These are phyloP conservation scores for Galeopsis tetrahit DNA, from an alignment of 257 asterid genomes.

Conservation along the genomic window DNA sequence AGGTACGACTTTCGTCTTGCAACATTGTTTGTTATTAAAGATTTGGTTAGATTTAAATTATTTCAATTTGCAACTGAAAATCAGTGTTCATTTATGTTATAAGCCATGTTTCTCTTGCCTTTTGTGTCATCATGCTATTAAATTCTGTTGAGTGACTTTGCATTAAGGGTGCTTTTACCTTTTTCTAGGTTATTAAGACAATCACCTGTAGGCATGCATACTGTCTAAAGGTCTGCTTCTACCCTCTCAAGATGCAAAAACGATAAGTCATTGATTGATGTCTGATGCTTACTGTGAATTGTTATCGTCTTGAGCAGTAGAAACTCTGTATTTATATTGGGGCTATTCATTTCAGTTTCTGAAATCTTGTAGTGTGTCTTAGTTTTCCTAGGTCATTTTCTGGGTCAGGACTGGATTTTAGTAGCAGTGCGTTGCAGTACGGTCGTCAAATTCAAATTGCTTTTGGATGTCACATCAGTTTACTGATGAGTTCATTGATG, in stretches of 20 bases:
- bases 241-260: conserved; percentile 11
- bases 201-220: background rate
- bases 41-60: conserved; percentile 29
- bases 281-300: conserved; percentile 21
- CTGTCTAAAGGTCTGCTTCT: background rate
- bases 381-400: conserved; percentile 1
- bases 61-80: conserved; percentile 10
- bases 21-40: conserved; percentile 10
- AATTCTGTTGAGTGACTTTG: conserved; percentile 11
- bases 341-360: background rate
- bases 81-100: background rate
- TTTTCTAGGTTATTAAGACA: conserved; percentile 1
- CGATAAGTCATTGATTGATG: background rate
- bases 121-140: conserved; percentile 18
- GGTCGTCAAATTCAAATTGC: background rate
- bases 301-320: conserved; percentile 11
- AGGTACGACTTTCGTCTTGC: conserved; percentile 48
- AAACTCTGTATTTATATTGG: background rate
- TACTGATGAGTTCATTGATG: conserved; percentile 1
- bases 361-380: background rate
- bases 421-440: background rate
- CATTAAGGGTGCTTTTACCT: conserved; percentile 14
- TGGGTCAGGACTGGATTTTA: background rate
- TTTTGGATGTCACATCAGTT: conserved; percentile 28
- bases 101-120: conserved; percentile 13